These are phyloP conservation scores for Jimgerdemannia flammicorona DNA, from an alignment of 192 early-diverging fungal genomes.

Conservation along the genomic window DNA sequence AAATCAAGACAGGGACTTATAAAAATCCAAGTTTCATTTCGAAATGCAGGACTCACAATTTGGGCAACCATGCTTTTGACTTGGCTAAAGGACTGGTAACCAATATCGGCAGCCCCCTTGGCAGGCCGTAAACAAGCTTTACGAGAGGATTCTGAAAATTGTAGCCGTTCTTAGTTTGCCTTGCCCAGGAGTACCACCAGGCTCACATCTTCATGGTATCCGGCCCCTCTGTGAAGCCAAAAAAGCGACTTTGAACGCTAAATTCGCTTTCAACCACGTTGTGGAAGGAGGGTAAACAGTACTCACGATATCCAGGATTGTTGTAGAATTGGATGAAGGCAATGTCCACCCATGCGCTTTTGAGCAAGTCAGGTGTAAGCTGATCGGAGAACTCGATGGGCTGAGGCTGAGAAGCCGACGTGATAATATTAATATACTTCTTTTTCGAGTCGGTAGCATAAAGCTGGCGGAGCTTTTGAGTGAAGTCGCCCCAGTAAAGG, in stretches of 20 bases:
- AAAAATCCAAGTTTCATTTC: too few species aligned
- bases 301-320: background rate
- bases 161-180: background rate
- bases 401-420: background rate
- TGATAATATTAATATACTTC: slow-evolving; percentile 7
- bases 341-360: background rate
- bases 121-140: background rate
- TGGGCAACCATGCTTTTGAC: background rate
- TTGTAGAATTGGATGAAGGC: background rate
- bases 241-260: too few species aligned
- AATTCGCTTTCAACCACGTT: too few species aligned
- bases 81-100: background rate
- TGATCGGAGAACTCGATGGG: background rate
- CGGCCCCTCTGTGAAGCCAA: too few species aligned
- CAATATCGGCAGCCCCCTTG: background rate
- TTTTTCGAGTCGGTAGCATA: background rate
- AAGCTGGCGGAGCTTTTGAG: slow-evolving; percentile 25
- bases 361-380: background rate
- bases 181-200: background rate
- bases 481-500: slow-evolving; percentile 44
- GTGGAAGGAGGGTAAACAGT: too few species aligned
- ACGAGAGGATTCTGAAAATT: background rate
- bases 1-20: too few species aligned
- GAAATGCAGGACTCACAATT: background rate
- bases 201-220: background rate